Evolutionary conservation across 352 stramenopile genomes (phyloP).

Genomic region (Peronospora destructor): DNA sequence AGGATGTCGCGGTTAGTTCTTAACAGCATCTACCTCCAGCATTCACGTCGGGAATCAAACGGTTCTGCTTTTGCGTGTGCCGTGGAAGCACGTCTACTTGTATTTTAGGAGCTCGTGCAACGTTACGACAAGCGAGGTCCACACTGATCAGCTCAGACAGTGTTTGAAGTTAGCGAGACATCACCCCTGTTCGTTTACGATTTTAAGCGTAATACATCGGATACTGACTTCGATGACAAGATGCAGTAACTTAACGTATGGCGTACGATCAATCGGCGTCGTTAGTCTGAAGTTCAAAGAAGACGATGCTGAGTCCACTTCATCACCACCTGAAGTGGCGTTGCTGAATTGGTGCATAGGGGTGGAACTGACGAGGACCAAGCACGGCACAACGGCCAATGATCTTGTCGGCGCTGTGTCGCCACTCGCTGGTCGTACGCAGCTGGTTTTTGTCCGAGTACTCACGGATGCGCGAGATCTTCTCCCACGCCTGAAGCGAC

Average conservation of each 20-base stretch:
- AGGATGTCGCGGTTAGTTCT: neutral
- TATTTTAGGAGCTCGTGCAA: neutral
- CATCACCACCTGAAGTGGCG: conserved; percentile 32
- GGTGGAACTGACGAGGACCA: conserved; percentile 19
- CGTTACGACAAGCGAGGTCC: neutral
- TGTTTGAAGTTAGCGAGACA: neutral
- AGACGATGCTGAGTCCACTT: neutral
- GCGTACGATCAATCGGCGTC: neutral
- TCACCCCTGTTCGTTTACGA: neutral
- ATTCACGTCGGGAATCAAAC: neutral
- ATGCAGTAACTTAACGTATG: neutral
- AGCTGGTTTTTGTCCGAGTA: conserved; percentile 33
- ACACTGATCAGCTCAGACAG: neutral
- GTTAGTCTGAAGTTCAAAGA: neutral
- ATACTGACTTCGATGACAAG: neutral
- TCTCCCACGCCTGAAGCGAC: conserved; percentile 17
- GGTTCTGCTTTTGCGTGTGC: neutral
- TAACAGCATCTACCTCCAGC: neutral
- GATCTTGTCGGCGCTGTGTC: conserved; percentile 31
- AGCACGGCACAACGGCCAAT: conserved; percentile 18
- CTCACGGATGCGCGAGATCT: conserved; percentile 33
- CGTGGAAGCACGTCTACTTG: neutral
- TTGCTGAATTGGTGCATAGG: conserved; percentile 23
- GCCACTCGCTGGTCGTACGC: conserved; percentile 29
- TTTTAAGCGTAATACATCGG: neutral